Conservation (phyloP, 108 stramenopile species). For the Poteriospumella lacustris region DNA sequence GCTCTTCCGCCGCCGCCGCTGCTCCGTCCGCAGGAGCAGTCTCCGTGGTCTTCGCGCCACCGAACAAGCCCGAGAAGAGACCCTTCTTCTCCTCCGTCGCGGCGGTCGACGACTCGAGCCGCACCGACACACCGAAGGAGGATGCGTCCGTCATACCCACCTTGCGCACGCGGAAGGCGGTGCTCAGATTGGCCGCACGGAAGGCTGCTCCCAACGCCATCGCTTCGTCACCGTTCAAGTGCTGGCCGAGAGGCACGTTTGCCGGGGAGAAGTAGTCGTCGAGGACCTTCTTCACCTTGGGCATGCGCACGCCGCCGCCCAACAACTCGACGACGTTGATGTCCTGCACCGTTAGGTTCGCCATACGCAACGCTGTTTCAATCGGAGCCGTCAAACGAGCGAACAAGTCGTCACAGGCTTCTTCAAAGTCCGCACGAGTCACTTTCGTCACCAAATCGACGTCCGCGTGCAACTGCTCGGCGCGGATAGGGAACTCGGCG, state of each 20-base stretch:
- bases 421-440: slow-evolving; percentile 77
- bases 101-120: slow-evolving; percentile 54
- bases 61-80: slow-evolving; percentile 50
- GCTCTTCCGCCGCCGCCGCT: slow-evolving; percentile 33
- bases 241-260: slow-evolving; percentile 70
- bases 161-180: slow-evolving; percentile 92
- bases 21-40: slow-evolving; percentile 51
- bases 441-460: slow-evolving; percentile 71
- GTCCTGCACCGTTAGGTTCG: slow-evolving; percentile 75
- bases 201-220: slow-evolving; percentile 97
- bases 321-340: slow-evolving; percentile 88
- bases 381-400: slow-evolving; percentile 74
- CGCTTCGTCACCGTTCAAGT: slow-evolving; percentile 98
- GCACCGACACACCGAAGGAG: slow-evolving; percentile 70
- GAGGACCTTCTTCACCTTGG: slow-evolving; percentile 55
- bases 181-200: slow-evolving; percentile 90
- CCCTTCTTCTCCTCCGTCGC: slow-evolving; percentile 32
- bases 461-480: slow-evolving; percentile 80
- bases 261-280: slow-evolving; percentile 1
- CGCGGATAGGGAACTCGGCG: slow-evolving; percentile 81
- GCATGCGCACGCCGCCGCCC: slow-evolving; percentile 96
- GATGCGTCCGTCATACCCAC: slow-evolving; percentile 87
- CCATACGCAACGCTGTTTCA: slow-evolving; percentile 54
- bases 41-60: slow-evolving; percentile 50
- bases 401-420: slow-evolving; percentile 69